Evolutionary conservation across 2,329 filamentous ascomycete species (phyloP), one percentile per base, ranked within the genome.

Genomic region (Talaromyces sp.): DNA sequence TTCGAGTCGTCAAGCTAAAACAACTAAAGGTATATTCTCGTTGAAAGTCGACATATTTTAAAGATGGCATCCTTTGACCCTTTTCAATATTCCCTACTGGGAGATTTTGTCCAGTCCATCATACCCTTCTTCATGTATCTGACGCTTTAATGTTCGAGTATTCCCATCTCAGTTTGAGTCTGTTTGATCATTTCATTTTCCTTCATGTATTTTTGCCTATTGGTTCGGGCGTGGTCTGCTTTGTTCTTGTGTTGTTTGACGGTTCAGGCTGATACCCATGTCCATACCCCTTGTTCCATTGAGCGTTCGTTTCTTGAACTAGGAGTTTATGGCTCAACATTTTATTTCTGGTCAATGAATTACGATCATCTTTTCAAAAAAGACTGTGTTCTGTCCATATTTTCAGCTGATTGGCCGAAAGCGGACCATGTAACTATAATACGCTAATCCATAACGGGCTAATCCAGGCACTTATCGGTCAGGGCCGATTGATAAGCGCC

Each of bases 401-500:
- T 46, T 28, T 28, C 3, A 25, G 23, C 50, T 54, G 31, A 54
- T 54, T 54, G 50, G 50, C 4, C n/a, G 1, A 37, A 35, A 54
- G 31, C 11, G 11, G n/a, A 54, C 5, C 28, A 54, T 37, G 50
- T 37, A 23, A 16, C n/a, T 14, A 21, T 35, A 1, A 5, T 1
- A 18, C 28, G 9, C 39, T 58, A 58, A 58, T 2, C 35, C 2
- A 21, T 6, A 40, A 59, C 16, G 4, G 33, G 57, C 31, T 50
- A 59, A 44, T 11, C 31, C 50, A 54, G 50, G 50, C 6, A 25
- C 57, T 52, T 52, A 60, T 60, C 58, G 57, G 23, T 40, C 25
- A 33, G 25, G 35, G 56, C 39, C 39, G 61, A 60, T 63, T 63
- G 55, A 60, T 63, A 63, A 63, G 61, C 61, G 33, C 54, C 35